Conservation (phyloP, 768 basidiomycete species). For the Royoungia palumana region DNA sequence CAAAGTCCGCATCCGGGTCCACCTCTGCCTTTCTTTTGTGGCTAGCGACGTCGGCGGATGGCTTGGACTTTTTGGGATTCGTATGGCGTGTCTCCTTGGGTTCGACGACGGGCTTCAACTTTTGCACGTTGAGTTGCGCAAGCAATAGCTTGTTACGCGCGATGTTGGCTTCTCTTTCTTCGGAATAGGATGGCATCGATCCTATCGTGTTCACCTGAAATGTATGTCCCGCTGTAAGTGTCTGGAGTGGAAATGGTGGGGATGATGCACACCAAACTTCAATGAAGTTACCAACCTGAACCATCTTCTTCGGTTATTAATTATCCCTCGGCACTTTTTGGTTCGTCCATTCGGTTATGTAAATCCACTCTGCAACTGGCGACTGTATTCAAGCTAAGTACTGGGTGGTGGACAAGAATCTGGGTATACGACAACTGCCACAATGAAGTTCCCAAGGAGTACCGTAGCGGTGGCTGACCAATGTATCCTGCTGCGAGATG, state of each 20-base stretch:
- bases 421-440: slow-evolving; percentile 17
- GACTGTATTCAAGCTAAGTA: slow-evolving; percentile 5
- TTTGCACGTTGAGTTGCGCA: slow-evolving; percentile 37
- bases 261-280: too few relatives aligned
- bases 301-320: too few relatives aligned
- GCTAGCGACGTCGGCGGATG: not conserved
- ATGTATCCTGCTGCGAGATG: slow-evolving; percentile 7
- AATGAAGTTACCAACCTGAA: too few relatives aligned
- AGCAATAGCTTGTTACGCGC: slow-evolving; percentile 45
- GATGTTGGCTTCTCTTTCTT: slow-evolving; percentile 36
- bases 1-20: slow-evolving; percentile 23
- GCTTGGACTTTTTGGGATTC: slow-evolving; percentile 1
- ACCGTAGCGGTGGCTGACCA: slow-evolving; percentile 7
- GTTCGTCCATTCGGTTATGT: not conserved
- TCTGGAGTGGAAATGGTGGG: too few relatives aligned
- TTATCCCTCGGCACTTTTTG: not conserved
- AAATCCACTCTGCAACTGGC: not conserved
- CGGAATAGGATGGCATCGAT: slow-evolving; percentile 29
- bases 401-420: slow-evolving; percentile 2
- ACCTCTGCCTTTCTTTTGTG: slow-evolving; percentile 44
- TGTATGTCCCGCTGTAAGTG: not conserved
- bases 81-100: slow-evolving; percentile 40
- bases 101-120: slow-evolving; percentile 42
- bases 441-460: slow-evolving; percentile 1
- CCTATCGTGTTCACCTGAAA: not conserved